These are phyloP conservation scores for Aspergillus diversus DNA, from an alignment of 495 filamentous ascomycete genomes.

Conservation along the genomic window DNA sequence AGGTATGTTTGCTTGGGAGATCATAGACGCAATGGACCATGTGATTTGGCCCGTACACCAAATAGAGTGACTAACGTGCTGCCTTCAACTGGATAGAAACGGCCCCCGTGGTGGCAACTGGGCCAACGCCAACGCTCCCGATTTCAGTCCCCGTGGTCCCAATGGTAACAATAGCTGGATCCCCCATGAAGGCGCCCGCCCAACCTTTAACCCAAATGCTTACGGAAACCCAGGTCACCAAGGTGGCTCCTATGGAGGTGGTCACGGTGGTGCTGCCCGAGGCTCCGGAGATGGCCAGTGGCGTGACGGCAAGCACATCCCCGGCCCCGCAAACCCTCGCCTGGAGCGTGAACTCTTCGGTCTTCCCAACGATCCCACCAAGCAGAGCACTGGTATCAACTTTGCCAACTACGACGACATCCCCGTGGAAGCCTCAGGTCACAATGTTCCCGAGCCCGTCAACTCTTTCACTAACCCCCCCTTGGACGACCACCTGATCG, in stretches of 20 bases:
- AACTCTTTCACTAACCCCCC: slow-evolving; percentile 90
- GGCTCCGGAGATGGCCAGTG: slow-evolving; percentile 94
- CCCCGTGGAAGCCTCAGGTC: slow-evolving; percentile 94
- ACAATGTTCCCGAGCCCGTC: slow-evolving; percentile 90
- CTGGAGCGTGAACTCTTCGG: slow-evolving; percentile 96
- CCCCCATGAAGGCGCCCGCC: slow-evolving; percentile 37
- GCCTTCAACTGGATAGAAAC: slow-evolving; percentile 25
- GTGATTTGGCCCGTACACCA: neutral
- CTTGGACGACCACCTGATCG: slow-evolving; percentile 85
- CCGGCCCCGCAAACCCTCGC: slow-evolving; percentile 84
- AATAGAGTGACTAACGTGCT: slow-evolving; percentile 14
- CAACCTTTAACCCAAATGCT: slow-evolving; percentile 65
- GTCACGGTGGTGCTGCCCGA: slow-evolving; percentile 54
- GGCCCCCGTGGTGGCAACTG: slow-evolving; percentile 68
- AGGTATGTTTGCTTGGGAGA: slow-evolving; percentile 38
- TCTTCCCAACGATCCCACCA: slow-evolving; percentile 87
- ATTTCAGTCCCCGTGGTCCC: slow-evolving; percentile 66
- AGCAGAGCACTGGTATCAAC: slow-evolving; percentile 97
- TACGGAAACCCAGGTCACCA: slow-evolving; percentile 66
- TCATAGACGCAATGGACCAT: slow-evolving; percentile 9
- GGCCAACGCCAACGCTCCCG: slow-evolving; percentile 65
- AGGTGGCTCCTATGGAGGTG: slow-evolving; percentile 52
- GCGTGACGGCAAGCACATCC: slow-evolving; percentile 94
- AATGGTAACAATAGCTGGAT: slow-evolving; percentile 51
- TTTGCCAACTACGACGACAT: slow-evolving; percentile 99